These are phyloP conservation scores for Globisporangium nunn DNA, from an alignment of 352 stramenopile genomes.

Conservation along the genomic window DNA sequence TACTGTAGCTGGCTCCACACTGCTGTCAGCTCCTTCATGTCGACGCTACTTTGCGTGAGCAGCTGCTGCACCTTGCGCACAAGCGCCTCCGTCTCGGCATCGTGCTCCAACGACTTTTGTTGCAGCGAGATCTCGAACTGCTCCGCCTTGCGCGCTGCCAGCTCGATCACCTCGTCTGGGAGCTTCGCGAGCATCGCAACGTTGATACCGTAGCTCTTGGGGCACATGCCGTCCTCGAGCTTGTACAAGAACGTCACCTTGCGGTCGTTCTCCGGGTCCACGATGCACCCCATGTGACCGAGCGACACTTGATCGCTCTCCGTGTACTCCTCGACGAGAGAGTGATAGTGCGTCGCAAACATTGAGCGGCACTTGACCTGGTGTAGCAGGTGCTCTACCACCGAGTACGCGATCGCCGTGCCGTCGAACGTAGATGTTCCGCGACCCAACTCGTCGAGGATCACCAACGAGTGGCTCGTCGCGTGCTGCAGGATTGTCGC, in stretches of 20 bases:
- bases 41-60: conserved; percentile 7
- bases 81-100: conserved; percentile 23
- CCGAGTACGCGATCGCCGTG: conserved; percentile 96
- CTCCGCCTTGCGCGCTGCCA: conserved; percentile 85
- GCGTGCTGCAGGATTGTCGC: conserved; percentile 95
- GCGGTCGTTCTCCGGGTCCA: conserved; percentile 74
- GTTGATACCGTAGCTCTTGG: conserved; percentile 99
- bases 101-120: conserved; percentile 21
- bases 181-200: conserved; percentile 97
- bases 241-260: conserved; percentile 99
- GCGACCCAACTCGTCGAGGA: conserved; percentile 98
- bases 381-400: conserved; percentile 91
- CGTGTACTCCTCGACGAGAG: conserved; percentile 87
- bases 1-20: conserved; percentile 17
- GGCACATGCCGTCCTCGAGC: conserved; percentile 92
- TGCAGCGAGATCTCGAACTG: conserved; percentile 86
- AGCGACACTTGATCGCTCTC: conserved; percentile 54
- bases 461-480: conserved; percentile 93
- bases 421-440: conserved; percentile 99
- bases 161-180: conserved; percentile 91
- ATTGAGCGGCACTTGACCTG: conserved; percentile 90
- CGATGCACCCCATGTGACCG: conserved; percentile 79
- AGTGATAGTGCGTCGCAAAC: conserved; percentile 99
- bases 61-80: conserved; percentile 16
- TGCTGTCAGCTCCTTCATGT: conserved; percentile 12